Conservation (phyloP, 2,329 filamentous ascomycete species). For the Pyrenochaeta sp. region DNA sequence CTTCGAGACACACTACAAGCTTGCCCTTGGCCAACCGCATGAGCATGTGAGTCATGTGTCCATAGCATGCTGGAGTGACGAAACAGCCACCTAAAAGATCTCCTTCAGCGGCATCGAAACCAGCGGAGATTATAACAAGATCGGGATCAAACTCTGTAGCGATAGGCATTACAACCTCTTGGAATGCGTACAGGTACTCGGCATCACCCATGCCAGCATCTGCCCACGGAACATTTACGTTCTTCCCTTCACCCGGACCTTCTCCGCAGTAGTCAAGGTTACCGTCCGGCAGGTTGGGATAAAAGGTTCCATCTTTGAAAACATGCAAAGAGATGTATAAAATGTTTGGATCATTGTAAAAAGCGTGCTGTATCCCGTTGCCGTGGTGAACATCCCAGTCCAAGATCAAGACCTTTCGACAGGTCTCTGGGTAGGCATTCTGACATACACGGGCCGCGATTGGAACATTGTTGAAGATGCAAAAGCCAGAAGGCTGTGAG, state of each 20-base stretch:
- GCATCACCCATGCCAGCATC: conserved; percentile 86
- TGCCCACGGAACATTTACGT: conserved; percentile 75
- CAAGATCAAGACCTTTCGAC: conserved; percentile 88
- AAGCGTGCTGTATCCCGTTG: conserved; percentile 95
- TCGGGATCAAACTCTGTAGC: conserved; percentile 93
- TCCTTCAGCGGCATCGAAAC: conserved; percentile 93
- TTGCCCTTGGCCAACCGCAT: conserved; percentile 93
- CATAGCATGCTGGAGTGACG: conserved; percentile 89
- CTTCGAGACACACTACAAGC: conserved; percentile 90
- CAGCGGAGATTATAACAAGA: conserved; percentile 92
- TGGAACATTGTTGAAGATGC: conserved; percentile 97
- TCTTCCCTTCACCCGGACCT: conserved; percentile 67
- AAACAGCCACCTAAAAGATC: conserved; percentile 93
- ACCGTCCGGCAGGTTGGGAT: conserved; percentile 71
- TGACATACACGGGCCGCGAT: conserved; percentile 92
- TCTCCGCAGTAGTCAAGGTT: conserved; percentile 68
- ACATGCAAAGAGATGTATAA: conserved; percentile 96
- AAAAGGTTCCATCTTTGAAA: conserved; percentile 83
- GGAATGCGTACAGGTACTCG: conserved; percentile 96
- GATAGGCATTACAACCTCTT: conserved; percentile 95
- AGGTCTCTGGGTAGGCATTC: conserved; percentile 77
- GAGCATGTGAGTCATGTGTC: conserved; percentile 99
- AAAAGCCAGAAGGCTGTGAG: conserved; percentile 89
- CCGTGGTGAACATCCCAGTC: conserved; percentile 87
- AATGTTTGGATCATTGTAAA: conserved; percentile 93